These are phyloP conservation scores for Auricularia sp. DNA, from an alignment of 768 basidiomycete genomes.

Conservation along the genomic window DNA sequence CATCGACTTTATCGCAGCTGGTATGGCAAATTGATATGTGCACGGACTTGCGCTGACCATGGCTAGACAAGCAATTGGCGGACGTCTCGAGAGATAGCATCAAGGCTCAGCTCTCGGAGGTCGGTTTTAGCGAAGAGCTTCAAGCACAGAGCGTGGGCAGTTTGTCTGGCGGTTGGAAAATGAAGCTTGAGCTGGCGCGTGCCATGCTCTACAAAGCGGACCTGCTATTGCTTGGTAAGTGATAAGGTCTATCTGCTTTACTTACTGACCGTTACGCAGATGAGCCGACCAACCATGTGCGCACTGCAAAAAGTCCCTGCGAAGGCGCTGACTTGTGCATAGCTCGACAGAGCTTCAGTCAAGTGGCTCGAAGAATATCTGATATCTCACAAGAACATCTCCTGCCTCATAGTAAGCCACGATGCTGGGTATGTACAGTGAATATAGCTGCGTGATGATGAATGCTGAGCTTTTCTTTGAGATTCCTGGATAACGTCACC, in stretches of 20 bases:
- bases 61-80: conserved; percentile 56
- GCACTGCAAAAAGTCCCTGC: no score
- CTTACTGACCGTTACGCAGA: conserved; percentile 14
- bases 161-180: conserved; percentile 97
- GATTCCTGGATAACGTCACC: conserved; percentile 90
- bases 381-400: conserved; percentile 67
- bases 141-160: conserved; percentile 81
- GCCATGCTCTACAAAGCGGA: conserved; percentile 96
- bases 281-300: conserved; percentile 84
- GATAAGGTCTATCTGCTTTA: conserved; percentile 1
- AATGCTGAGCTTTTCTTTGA: conserved; percentile 16
- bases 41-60: no score
- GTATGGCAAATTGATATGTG: conserved; percentile 24
- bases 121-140: conserved; percentile 82
- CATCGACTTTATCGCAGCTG: conserved; percentile 81
- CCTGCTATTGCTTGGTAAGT: conserved; percentile 61
- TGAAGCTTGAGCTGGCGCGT: conserved; percentile 92
- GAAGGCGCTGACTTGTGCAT: conserved; percentile 6
- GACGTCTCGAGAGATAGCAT: conserved; percentile 60
- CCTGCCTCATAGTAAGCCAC: conserved; percentile 90
- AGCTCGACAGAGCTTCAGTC: conserved; percentile 79
- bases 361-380: conserved; percentile 89
- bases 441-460: background rate
- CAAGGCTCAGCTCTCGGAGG: conserved; percentile 66
- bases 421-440: conserved; percentile 68